These are phyloP conservation scores for Termitomyces sp. DNA, from an alignment of 768 basidiomycete species.

Conservation along the genomic window DNA sequence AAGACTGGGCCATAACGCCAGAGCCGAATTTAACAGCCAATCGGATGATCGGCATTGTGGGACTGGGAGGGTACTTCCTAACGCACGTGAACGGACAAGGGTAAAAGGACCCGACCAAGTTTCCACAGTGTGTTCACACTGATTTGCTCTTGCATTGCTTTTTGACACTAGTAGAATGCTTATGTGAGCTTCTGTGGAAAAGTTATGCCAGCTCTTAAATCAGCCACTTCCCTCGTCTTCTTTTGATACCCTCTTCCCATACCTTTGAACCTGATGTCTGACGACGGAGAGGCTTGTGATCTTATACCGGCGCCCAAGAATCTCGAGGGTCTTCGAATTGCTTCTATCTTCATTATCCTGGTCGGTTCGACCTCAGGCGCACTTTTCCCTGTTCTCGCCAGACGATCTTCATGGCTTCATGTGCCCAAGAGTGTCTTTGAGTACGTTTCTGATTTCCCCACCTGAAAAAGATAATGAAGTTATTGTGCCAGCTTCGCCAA, in stretches of 20 bases:
- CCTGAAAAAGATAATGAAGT: background rate
- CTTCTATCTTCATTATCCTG: slow-evolving; percentile 71
- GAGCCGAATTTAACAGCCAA: background rate
- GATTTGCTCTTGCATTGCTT: background rate
- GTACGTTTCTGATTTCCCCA: slow-evolving; percentile 34
- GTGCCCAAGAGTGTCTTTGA: slow-evolving; percentile 64
- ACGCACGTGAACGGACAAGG: background rate
- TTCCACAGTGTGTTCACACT: background rate
- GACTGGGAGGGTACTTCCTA: slow-evolving; percentile 1
- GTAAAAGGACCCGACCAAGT: background rate
- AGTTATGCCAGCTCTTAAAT: background rate
- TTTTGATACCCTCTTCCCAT: background rate
- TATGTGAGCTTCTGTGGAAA: background rate
- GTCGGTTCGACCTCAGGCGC: slow-evolving; percentile 53
- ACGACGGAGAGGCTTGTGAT: slow-evolving; percentile 45
- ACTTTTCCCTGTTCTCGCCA: slow-evolving; percentile 66
- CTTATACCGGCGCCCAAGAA: slow-evolving; percentile 44
- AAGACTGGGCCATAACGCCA: background rate
- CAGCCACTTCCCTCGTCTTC: background rate
- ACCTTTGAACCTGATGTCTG: slow-evolving; percentile 4
- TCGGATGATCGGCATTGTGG: background rate
- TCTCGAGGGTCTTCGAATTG: slow-evolving; percentile 53
- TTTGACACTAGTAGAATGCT: background rate
- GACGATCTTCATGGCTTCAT: slow-evolving; percentile 40
- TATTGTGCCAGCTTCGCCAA: slow-evolving; percentile 60